Conservation (phyloP, 768 basidiomycete species). For the Kwoniella europaea region DNA sequence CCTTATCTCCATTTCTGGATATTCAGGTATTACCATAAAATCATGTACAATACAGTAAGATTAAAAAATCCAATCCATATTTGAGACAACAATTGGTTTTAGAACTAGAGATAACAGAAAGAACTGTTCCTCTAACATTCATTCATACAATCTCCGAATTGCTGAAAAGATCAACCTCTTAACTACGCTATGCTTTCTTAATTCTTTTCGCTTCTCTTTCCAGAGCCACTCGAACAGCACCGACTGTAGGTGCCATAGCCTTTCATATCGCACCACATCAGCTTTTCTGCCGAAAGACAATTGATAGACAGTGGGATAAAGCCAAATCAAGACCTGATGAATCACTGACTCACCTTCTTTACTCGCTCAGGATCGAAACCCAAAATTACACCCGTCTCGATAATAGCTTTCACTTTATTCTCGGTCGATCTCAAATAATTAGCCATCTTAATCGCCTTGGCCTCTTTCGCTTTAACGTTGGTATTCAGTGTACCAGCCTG, state of each 20-base stretch:
- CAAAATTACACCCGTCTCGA: slow-evolving; percentile 58
- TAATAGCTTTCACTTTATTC: slow-evolving; percentile 80
- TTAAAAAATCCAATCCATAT: background rate
- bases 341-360: slow-evolving; percentile 36
- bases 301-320: background rate
- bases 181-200: background rate
- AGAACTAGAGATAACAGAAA: background rate
- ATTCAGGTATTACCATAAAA: too few relatives aligned
- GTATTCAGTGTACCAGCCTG: slow-evolving; percentile 60
- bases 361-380: slow-evolving; percentile 49
- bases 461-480: slow-evolving; percentile 65
- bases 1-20: too few relatives aligned
- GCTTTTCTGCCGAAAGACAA: background rate
- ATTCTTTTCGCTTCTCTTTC: slow-evolving; percentile 33
- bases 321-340: background rate
- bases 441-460: slow-evolving; percentile 86
- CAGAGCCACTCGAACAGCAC: slow-evolving; percentile 46
- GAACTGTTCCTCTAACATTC: too few relatives aligned
- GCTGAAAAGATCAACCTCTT: too few relatives aligned
- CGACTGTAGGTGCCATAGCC: slow-evolving; percentile 49
- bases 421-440: slow-evolving; percentile 77
- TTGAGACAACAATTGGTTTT: too few relatives aligned
- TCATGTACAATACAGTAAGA: too few relatives aligned
- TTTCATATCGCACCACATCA: slow-evolving; percentile 22
- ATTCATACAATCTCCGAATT: too few relatives aligned